phyloP scores from a whole-genome alignment of 164 flowering plant genomes.

The Taxillus chinensis region DNA sequence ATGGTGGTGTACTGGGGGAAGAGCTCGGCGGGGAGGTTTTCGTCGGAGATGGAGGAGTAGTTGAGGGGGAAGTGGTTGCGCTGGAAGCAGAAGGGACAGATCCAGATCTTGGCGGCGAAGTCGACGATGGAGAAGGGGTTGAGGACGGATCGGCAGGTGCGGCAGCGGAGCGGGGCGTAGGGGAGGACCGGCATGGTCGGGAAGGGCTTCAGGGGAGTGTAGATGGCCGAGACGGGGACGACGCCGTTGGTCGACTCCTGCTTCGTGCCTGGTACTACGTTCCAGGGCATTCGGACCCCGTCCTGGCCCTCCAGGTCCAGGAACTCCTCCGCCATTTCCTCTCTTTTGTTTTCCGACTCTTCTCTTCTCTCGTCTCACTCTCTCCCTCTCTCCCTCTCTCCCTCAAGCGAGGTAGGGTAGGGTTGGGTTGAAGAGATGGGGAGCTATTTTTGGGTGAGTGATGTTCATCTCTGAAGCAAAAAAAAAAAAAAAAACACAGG shows the following conservation, averaged over 20 bases:
- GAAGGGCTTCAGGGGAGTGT: slow-evolving; percentile 66
- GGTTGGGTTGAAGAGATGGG: too few relatives aligned
- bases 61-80: slow-evolving; percentile 80
- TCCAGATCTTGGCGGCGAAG: slow-evolving; percentile 83
- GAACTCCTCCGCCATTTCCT: slow-evolving; percentile 75
- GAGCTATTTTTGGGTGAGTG: too few relatives aligned
- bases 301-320: slow-evolving; percentile 65
- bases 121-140: slow-evolving; percentile 82
- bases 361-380: too few relatives aligned
- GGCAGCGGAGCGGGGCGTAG: slow-evolving; percentile 75
- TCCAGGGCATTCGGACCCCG: slow-evolving; percentile 93
- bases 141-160: slow-evolving; percentile 77
- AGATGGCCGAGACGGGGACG: slow-evolving; percentile 72
- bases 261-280: slow-evolving; percentile 83
- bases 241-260: slow-evolving; percentile 50
- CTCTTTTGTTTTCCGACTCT: neutral
- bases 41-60: slow-evolving; percentile 63
- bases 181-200: slow-evolving; percentile 41
- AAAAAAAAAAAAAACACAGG: too few relatives aligned
- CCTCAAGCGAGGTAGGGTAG: too few relatives aligned
- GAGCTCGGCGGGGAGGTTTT: slow-evolving; percentile 77
- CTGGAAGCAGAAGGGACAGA: slow-evolving; percentile 81
- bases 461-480: too few relatives aligned
- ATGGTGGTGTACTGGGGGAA: slow-evolving; percentile 78
- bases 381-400: too few relatives aligned